Conservation (phyloP, 2,329 filamentous ascomycete species). For the Cytospora mali region DNA sequence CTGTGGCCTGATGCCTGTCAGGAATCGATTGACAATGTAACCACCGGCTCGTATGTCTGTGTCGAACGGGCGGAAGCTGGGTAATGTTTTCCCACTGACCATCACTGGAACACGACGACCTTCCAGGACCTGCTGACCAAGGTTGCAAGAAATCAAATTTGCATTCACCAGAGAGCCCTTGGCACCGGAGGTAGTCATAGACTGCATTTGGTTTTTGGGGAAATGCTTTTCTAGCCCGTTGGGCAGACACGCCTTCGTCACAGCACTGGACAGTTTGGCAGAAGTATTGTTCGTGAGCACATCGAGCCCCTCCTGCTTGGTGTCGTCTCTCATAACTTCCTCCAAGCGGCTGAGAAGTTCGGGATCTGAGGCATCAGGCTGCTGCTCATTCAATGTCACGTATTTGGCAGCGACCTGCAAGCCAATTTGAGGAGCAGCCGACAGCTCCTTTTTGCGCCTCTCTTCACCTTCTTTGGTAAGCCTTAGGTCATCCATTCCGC, state of each 20-base stretch:
- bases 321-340: slow-evolving; percentile 86
- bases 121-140: slow-evolving; percentile 95
- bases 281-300: slow-evolving; percentile 76
- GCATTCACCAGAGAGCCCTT: slow-evolving; percentile 94
- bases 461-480: slow-evolving; percentile 80
- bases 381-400: slow-evolving; percentile 74
- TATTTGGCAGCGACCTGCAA: slow-evolving; percentile 83
- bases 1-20: slow-evolving; percentile 95
- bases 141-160: slow-evolving; percentile 95
- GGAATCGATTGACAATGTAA: slow-evolving; percentile 93
- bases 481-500: slow-evolving; percentile 93
- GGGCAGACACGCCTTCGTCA: slow-evolving; percentile 81
- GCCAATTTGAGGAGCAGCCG: slow-evolving; percentile 69
- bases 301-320: slow-evolving; percentile 90
- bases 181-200: slow-evolving; percentile 95
- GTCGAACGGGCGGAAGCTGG: slow-evolving; percentile 91
- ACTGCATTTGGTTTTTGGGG: slow-evolving; percentile 97
- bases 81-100: slow-evolving; percentile 95
- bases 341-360: slow-evolving; percentile 80
- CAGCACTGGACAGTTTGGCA: slow-evolving; percentile 70
- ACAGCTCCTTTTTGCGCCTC: slow-evolving; percentile 68
- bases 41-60: slow-evolving; percentile 87
- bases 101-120: slow-evolving; percentile 93
- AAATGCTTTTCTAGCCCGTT: slow-evolving; percentile 85
- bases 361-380: slow-evolving; percentile 64